Conservation (phyloP, 1,284 basidiomycete species). For the Takashimella tepidaria region DNA sequence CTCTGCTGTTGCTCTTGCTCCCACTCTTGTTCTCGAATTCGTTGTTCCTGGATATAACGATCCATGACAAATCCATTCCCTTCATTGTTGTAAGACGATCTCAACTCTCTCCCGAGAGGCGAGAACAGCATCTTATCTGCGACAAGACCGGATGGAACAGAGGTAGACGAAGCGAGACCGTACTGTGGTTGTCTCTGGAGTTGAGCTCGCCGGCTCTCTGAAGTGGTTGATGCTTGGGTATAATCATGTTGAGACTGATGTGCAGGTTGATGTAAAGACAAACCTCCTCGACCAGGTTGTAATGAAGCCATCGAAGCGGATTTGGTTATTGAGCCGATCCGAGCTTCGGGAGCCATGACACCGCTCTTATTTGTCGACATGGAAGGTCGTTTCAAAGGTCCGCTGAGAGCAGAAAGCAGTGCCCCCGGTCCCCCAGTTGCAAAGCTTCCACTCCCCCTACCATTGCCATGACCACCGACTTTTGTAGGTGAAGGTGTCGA, state of each 20-base stretch:
- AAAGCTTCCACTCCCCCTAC: neutral
- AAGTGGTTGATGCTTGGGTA: constrained; percentile 1
- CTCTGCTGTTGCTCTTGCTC: neutral
- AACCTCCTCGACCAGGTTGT: neutral
- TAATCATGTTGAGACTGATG: constrained; percentile 1
- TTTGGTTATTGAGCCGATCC: neutral
- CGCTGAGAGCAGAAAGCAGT: neutral
- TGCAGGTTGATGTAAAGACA: constrained; percentile 7
- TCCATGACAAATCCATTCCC: neutral
- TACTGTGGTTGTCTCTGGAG: neutral
- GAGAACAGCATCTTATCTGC: constrained; percentile 40
- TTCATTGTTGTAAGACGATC: constrained; percentile 1
- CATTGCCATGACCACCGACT: neutral
- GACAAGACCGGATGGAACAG: constrained; percentile 34
- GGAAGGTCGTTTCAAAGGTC: neutral
- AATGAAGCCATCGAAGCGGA: neutral
- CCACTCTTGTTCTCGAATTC: neutral
- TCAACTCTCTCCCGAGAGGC: constrained; percentile 28
- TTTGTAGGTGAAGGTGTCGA: neutral
- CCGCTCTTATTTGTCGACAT: neutral
- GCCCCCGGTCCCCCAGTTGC: too few relatives aligned
- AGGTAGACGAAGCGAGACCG: constrained; percentile 26
- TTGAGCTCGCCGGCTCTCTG: neutral
- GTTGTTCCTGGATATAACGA: neutral
- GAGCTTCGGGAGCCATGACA: neutral